Evolutionary conservation across 1,284 basidiomycete species (phyloP).

Genomic region (Microbotryum silenes-acaulis): DNA sequence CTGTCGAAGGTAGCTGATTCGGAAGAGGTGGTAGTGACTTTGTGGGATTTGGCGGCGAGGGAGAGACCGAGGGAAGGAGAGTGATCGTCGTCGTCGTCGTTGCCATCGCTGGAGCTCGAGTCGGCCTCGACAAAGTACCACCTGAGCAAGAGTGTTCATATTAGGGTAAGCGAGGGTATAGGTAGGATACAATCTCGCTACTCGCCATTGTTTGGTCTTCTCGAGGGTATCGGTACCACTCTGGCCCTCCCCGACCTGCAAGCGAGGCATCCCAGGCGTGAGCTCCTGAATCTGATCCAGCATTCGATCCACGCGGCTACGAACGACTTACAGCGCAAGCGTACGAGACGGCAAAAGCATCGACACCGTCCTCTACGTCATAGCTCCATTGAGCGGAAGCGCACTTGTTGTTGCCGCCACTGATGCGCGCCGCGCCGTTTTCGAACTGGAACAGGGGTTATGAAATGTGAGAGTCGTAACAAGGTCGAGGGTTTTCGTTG

Average conservation of each 20-base stretch:
- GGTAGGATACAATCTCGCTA: neutral
- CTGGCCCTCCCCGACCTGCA: slow-evolving; percentile 8
- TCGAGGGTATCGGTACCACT: slow-evolving; percentile 23
- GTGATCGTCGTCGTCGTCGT: neutral
- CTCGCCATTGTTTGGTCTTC: slow-evolving; percentile 31
- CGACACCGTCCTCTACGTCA: slow-evolving; percentile 27
- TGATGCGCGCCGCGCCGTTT: slow-evolving; percentile 22
- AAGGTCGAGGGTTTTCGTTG: neutral
- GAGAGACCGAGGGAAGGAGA: neutral
- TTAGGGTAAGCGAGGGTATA: neutral
- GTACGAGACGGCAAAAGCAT: slow-evolving; percentile 27
- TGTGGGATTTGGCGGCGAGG: neutral
- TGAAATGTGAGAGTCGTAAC: neutral
- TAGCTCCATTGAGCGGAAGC: slow-evolving; percentile 22
- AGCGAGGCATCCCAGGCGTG: too few relatives aligned
- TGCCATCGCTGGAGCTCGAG: neutral
- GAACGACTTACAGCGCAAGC: slow-evolving; percentile 17
- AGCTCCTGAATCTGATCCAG: too few relatives aligned
- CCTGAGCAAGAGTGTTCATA: neutral
- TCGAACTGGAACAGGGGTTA: slow-evolving; percentile 1
- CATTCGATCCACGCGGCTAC: too few relatives aligned
- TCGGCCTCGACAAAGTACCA: slow-evolving; percentile 22
- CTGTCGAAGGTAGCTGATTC: neutral
- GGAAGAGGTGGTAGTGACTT: neutral
- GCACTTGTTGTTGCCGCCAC: slow-evolving; percentile 32